phyloP scores from a whole-genome alignment of 306 rosid species.

The Lupinus albus region DNA sequence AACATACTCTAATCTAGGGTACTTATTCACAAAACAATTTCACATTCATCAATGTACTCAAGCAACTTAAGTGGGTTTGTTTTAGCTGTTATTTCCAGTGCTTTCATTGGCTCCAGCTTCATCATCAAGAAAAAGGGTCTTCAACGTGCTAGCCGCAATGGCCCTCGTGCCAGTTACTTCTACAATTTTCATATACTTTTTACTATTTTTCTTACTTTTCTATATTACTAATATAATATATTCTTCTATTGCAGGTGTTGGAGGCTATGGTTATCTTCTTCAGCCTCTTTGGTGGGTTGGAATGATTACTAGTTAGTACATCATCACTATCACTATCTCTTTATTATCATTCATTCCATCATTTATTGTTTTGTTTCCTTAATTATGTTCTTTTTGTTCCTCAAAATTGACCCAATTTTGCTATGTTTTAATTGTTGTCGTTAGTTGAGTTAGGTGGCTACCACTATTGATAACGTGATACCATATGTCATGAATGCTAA shows the following conservation, averaged over 20 bases:
- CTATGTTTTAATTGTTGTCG: no score
- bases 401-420: no score
- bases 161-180: slow-evolving; percentile 65
- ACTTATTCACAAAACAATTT: background rate
- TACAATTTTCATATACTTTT: background rate
- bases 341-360: background rate
- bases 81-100: slow-evolving; percentile 73
- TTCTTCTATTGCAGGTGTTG: slow-evolving; percentile 56
- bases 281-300: slow-evolving; percentile 96
- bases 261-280: slow-evolving; percentile 82
- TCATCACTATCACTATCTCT: background rate
- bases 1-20: background rate
- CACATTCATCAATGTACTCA: slow-evolving; percentile 52
- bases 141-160: slow-evolving; percentile 61
- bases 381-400: no score
- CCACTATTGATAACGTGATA: no score
- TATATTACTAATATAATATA: background rate
- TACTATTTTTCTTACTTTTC: background rate
- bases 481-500: no score
- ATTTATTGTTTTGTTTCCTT: background rate
- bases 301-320: slow-evolving; percentile 76
- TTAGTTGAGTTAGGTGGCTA: no score
- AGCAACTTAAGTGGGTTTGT: slow-evolving; percentile 71
- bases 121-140: slow-evolving; percentile 91
- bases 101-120: slow-evolving; percentile 86